These are phyloP conservation scores for Gnaphalium uliginosum DNA, from an alignment of 129 eudicot genomes.

Conservation along the genomic window DNA sequence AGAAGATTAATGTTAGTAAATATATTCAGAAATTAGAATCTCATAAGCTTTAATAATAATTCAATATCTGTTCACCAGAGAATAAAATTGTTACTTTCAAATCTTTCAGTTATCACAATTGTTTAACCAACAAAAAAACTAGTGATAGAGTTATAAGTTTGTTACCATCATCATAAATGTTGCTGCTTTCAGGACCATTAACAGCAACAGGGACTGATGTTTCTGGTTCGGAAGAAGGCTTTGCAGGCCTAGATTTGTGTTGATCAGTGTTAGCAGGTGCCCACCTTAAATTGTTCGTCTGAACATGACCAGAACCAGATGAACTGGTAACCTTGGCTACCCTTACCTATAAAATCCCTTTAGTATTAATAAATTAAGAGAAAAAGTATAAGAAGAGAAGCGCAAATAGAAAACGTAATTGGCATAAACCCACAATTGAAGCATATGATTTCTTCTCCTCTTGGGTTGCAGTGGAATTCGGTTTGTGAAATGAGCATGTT, in stretches of 20 bases:
- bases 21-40: slow-evolving; percentile 14
- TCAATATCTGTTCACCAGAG: background rate
- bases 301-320: slow-evolving; percentile 47
- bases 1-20: slow-evolving; percentile 1
- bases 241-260: slow-evolving; percentile 43
- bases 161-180: slow-evolving; percentile 59
- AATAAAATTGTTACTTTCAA: background rate
- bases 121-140: slow-evolving; percentile 3
- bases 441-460: slow-evolving; percentile 84
- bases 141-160: slow-evolving; percentile 3
- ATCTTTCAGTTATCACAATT: background rate
- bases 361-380: background rate
- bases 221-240: slow-evolving; percentile 52
- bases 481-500: slow-evolving; percentile 12
- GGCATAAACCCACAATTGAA: slow-evolving; percentile 54
- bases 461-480: slow-evolving; percentile 45
- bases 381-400: background rate
- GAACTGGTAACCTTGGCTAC: slow-evolving; percentile 39
- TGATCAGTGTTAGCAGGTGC: slow-evolving; percentile 56
- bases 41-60: background rate
- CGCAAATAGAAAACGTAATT: background rate
- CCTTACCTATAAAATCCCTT: slow-evolving; percentile 38
- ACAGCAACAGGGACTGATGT: slow-evolving; percentile 38
- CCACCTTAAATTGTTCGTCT: slow-evolving; percentile 42
- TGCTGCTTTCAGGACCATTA: slow-evolving; percentile 53